Percentiles rank a stretch among this genome's conserved stretches.
phyloP scores from a whole-genome alignment of 768 basidiomycete species.

The Daedaleopsis nitida region DNA sequence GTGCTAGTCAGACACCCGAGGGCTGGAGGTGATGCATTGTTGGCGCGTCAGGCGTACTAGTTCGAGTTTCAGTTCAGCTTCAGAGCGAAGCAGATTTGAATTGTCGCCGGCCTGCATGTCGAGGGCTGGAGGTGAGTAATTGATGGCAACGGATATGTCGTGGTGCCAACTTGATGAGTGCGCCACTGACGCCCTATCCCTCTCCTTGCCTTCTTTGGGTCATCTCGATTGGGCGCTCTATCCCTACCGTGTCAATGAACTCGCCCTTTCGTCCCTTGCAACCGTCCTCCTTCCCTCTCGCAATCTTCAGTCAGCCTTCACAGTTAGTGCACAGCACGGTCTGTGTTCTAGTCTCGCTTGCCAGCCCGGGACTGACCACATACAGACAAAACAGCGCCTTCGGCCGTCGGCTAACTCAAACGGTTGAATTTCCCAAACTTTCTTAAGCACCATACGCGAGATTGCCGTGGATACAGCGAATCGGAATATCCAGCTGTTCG shows the following conservation, averaged over 20 bases:
- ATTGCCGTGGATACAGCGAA: constrained; percentile 12
- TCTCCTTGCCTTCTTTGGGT: constrained; percentile 6
- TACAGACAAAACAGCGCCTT: neutral
- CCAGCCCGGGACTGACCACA: neutral
- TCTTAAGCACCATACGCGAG: constrained; percentile 1
- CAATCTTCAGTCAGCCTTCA: too few relatives aligned
- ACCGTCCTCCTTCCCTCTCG: too few relatives aligned
- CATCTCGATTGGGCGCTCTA: constrained; percentile 6
- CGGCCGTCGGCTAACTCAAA: constrained; percentile 6
- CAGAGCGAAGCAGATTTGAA: constrained; percentile 67
- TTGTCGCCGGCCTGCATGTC: constrained; percentile 29
- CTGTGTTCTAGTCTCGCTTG: neutral
- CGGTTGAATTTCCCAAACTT: constrained; percentile 6
- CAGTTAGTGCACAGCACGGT: neutral
- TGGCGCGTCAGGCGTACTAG: constrained; percentile 48
- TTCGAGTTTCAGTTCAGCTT: constrained; percentile 66
- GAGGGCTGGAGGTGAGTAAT: neutral
- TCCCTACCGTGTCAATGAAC: neutral
- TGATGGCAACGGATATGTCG: neutral
- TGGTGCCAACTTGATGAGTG: too few relatives aligned
- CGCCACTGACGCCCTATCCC: constrained; percentile 11
- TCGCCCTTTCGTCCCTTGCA: neutral
- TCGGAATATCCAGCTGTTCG: neutral
- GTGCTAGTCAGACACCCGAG: neutral
- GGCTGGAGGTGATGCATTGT: constrained; percentile 4